Evolutionary conservation across 1,284 basidiomycete genomes (phyloP), one percentile per base, ranked within the genome.

Genomic region (Vanrija pseudolonga): DNA sequence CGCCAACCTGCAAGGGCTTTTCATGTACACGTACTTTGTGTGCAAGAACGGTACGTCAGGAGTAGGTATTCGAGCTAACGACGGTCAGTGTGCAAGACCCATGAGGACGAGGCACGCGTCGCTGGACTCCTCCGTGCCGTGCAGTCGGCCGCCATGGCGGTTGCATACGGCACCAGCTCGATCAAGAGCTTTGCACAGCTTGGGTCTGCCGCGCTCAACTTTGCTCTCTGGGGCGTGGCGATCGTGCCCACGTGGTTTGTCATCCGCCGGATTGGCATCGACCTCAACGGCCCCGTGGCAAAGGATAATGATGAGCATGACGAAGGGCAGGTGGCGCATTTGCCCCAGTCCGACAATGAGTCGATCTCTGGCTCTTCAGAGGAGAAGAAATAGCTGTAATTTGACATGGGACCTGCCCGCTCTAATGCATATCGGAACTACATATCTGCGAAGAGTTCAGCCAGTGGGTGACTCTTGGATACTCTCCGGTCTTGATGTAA

Each of bases 21-120:
- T 44, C 36, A 20, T 56, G 14, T 56, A 36, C 26, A 45, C 51
- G 9, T 56, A 56, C 50, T 56, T 56, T 41, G 15, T 48, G 12
- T 26, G 44, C 49, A 23, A 56, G 49, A 20, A 47, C 19, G 7
- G 51, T 52, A 39, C n/a, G n/a, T n/a, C n/a, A 39, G 37, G n/a
- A 45, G 47, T 46, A 12, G 8, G 12, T 3, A 26, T 4, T 6
- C 26, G 6, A 26, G 7, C 7, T 26, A 26, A 11, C 26, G 26
- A 26, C 26, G 26, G 26, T 11, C 32, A 32, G 32, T 32, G 14
- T 32, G 11, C 6, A 32, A 32, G 32, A 15, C n/a, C 6, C 28
- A 43, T 4, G 20, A 36, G 38, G 53, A 55, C n/a, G 23, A n/a
- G 3, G n/a, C 39, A 5, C 47, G 53, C 15, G n/a, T 32, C 9